Evolutionary conservation across 2,329 filamentous ascomycete species (phyloP), one percentile per base, ranked within the genome.

Genomic region (Paracoccidioides lutzii): DNA sequence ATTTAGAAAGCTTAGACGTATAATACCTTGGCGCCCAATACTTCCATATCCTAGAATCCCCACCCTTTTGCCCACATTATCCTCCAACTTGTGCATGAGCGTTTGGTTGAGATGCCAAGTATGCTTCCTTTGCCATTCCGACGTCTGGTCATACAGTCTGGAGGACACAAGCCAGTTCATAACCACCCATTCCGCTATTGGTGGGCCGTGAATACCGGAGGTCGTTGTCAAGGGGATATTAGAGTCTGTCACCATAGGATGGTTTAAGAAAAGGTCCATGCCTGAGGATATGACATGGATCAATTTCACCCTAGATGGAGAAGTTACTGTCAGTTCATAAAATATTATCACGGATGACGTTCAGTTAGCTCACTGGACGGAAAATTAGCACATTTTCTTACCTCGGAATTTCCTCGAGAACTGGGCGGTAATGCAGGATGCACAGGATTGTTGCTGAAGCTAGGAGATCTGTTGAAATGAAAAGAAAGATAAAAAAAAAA

Each of bases 101-200:
- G 62, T 60, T 32, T 61, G 54, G 49, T 64, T 63, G 5, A 66
- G 64, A 14, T 68, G 71, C 82, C 82, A 85, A 2, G 69, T 59
- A 57, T 78, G 78, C 59, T 75, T 65, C 59, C 79, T 79, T 67
- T 85, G 83, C 58, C 75, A 72, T 51, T 83, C 76, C 52, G 83
- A 75, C n/a, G 81, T 65, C 37, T 68, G 52, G 45, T 75, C 73
- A 65, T 81, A 81, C 32, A 75, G 71, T 58, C 81, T 79, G n/a
- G 73, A 76, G 30, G 78, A 72, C n/a, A 78, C 73, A 2, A 85
- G 70, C 54, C 78, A 76, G 61, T 82, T 83, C 75, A 84, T 74
- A 33, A 84, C 67, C 10, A 82, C 78, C 82, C 82, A 86, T 70
- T 85, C 83, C 0, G 81, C 75, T 52, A 85, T 85, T 56, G 82